phyloP scores from a whole-genome alignment of 106 monocot species.

The Triglochin maritima region DNA sequence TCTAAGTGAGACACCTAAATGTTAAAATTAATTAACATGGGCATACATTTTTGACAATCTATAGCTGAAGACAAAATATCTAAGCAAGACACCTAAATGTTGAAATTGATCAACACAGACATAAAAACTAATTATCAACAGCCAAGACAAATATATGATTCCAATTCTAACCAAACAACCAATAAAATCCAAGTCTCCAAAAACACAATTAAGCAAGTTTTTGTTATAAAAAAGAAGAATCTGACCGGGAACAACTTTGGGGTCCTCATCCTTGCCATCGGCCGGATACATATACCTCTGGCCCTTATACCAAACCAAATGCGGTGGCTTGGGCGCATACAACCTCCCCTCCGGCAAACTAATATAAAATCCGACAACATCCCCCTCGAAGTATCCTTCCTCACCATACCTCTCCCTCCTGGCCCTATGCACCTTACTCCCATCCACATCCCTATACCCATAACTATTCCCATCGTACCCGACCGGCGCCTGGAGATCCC shows the following conservation, averaged over 20 bases:
- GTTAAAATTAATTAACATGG: too few relatives aligned
- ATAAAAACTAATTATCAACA: too few relatives aligned
- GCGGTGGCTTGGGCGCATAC: slow-evolving; percentile 57
- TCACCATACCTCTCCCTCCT: slow-evolving; percentile 77
- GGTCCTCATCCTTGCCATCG: slow-evolving; percentile 67
- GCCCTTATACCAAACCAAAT: slow-evolving; percentile 71
- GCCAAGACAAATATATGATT: too few relatives aligned
- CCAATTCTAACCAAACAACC: too few relatives aligned
- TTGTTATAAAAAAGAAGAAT: background rate
- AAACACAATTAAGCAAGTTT: too few relatives aligned
- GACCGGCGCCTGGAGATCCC: slow-evolving; percentile 90
- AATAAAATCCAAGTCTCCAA: too few relatives aligned
- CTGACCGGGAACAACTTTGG: slow-evolving; percentile 77
- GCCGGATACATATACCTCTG: slow-evolving; percentile 54
- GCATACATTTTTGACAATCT: too few relatives aligned
- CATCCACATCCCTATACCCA: slow-evolving; percentile 89
- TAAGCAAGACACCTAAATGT: too few relatives aligned
- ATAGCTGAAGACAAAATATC: too few relatives aligned
- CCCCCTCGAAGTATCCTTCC: slow-evolving; percentile 66
- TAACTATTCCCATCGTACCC: slow-evolving; percentile 76
- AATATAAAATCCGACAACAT: slow-evolving; percentile 90
- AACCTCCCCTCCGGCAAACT: slow-evolving; percentile 62
- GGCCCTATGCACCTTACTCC: slow-evolving; percentile 73
- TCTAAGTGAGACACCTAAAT: too few relatives aligned
- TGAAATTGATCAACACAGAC: too few relatives aligned